phyloP scores from a whole-genome alignment of 129 eudicot species.

The Mikania micrantha region DNA sequence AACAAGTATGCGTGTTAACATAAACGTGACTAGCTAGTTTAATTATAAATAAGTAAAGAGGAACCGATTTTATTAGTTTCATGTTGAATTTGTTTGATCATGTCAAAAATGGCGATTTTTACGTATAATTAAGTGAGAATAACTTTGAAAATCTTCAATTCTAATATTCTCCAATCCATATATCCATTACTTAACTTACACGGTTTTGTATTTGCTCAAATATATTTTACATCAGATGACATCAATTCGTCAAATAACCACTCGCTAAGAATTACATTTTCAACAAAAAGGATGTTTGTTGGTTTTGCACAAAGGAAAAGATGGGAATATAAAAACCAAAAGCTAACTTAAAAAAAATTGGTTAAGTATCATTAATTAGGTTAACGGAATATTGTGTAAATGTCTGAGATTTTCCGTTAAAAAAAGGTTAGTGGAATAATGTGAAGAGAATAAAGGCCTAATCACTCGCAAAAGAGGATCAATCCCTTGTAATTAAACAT shows the following conservation, averaged over 20 bases:
- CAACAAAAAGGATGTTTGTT: conserved; percentile 20
- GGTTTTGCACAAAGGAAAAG: conserved; percentile 26
- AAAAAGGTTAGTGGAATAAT: too few species aligned
- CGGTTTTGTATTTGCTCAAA: conserved; percentile 2
- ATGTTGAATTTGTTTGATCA: not conserved
- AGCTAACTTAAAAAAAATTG: conserved; percentile 14
- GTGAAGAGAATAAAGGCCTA: conserved; percentile 27
- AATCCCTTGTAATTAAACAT: conserved; percentile 12
- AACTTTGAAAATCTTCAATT: not conserved
- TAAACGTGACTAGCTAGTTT: too few species aligned
- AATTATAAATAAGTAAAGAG: too few species aligned
- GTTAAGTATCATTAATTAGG: conserved; percentile 19
- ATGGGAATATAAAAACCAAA: conserved; percentile 19
- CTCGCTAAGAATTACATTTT: conserved; percentile 2
- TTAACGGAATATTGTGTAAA: conserved; percentile 28
- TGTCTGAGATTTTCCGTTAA: too few species aligned
- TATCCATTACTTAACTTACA: conserved; percentile 7
- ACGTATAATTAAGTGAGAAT: too few species aligned
- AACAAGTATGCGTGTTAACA: too few species aligned
- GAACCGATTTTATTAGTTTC: not conserved
- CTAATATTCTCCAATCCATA: conserved; percentile 9
- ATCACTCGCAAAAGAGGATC: conserved; percentile 32
- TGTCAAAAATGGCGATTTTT: not conserved
- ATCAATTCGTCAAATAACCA: conserved; percentile 14
- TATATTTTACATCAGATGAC: not conserved